Evolutionary conservation across 352 stramenopile genomes (phyloP).

Genomic region (Phytopythium cucurbitacearum): DNA sequence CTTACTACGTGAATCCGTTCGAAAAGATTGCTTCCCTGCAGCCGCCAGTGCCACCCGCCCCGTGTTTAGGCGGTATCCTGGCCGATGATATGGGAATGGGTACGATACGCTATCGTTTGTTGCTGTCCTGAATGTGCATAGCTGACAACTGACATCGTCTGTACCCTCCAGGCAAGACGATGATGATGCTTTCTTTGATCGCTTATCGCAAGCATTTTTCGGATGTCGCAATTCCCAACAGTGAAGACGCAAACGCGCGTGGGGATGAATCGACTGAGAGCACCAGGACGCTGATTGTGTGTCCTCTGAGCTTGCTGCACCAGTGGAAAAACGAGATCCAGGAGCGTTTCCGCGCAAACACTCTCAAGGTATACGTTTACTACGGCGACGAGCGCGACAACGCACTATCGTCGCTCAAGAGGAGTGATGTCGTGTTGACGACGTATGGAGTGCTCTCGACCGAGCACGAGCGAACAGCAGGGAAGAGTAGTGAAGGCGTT

Average conservation of each 20-base stretch:
- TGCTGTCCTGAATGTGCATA: slow-evolving; percentile 1
- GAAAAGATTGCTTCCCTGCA: slow-evolving; percentile 71
- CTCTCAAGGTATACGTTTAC: slow-evolving; percentile 56
- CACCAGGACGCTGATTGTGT: slow-evolving; percentile 77
- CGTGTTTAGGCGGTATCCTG: slow-evolving; percentile 80
- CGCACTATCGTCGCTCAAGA: slow-evolving; percentile 10
- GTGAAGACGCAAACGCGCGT: slow-evolving; percentile 1
- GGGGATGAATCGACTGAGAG: neutral
- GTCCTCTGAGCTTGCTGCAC: slow-evolving; percentile 82
- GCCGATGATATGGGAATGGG: slow-evolving; percentile 92
- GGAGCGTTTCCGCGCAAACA: slow-evolving; percentile 48
- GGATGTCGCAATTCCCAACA: slow-evolving; percentile 5
- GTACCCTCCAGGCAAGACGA: slow-evolving; percentile 53
- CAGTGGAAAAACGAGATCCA: slow-evolving; percentile 87
- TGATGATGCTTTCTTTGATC: slow-evolving; percentile 74
- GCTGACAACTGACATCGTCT: slow-evolving; percentile 2
- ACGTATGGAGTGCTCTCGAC: slow-evolving; percentile 80
- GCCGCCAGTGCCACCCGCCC: slow-evolving; percentile 41
- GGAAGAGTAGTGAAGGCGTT: slow-evolving; percentile 21
- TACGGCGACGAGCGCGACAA: slow-evolving; percentile 63
- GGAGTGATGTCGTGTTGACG: slow-evolving; percentile 75
- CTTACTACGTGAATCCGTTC: slow-evolving; percentile 82
- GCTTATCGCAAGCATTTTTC: slow-evolving; percentile 47
- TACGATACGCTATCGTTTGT: slow-evolving; percentile 17
- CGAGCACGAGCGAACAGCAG: slow-evolving; percentile 30